Base-by-base conservation (phyloP, 1,284 basidiomycete genomes). In the Kwoniella shivajii region DNA sequence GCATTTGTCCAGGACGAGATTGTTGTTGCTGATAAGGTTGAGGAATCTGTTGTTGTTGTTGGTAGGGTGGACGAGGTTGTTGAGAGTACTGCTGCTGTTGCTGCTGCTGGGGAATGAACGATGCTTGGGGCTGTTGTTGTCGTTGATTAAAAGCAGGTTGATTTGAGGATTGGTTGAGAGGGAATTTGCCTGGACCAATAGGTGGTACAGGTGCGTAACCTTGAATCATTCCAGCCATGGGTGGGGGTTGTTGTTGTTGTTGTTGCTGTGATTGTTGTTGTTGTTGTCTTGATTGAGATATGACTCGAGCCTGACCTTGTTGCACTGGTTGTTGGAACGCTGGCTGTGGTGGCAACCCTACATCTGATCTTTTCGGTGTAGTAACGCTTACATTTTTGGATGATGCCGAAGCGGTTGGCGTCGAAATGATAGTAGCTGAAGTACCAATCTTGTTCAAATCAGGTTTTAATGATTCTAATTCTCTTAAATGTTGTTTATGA, bases 401-500 rank as follows among this genome's bases (percentile, higher is more conserved):
- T 22, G 36, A 22, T 22, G 36, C 34, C 36, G 50, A 33, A 26
- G 51, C 46, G 50, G 20, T n/a, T n/a, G n/a, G n/a, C n/a, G n/a
- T n/a, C n/a, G n/a, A n/a, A n/a, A n/a, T 20, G 24, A 33, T 31
- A 16, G 53, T 29, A 11, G 53, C 56, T 1, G 50, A 47, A 10
- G 50, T 54, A 10, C 68, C 69, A 38, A 78, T 69, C 16, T 65
- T 67, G 18, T 65, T 61, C 44, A 97, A 80, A 69, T 95, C 92
- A 1, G 82, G 83, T 59, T 84, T 82, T 36, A 96, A 83, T n/a
- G 88, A 82, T 72, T 95, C 92, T 11, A 95, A 81, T 74, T 96
- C 93, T 52, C 88, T 85, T 52, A 96, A 80, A 7, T 89, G 80
- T 72, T 93, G 90, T 60, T 86, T 84, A 72, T 96, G 93, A 73